Evolutionary conservation across 1,139 yeast species (phyloP).

Genomic region (Candida pseudoviswanathii): DNA sequence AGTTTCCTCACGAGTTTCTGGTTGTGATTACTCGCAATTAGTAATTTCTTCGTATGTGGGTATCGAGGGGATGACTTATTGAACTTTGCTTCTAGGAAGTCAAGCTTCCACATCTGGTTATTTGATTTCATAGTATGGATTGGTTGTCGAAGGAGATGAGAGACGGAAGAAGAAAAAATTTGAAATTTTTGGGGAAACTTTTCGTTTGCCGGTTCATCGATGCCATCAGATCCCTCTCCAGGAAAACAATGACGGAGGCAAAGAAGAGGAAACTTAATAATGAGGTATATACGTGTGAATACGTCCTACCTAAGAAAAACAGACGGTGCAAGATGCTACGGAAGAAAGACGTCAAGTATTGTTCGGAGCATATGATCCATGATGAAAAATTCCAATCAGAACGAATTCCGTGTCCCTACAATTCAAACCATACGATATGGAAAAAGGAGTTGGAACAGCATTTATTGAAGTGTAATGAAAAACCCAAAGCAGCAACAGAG

Average conservation of each 20-base stretch:
- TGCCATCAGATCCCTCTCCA: conserved; percentile 2
- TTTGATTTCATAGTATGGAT: conserved; percentile 10
- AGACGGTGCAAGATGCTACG: conserved; percentile 66
- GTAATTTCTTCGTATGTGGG: conserved; percentile 51
- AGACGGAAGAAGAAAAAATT: neutral
- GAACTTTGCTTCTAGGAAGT: conserved; percentile 53
- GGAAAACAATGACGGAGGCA: conserved; percentile 8
- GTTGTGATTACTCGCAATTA: conserved; percentile 47
- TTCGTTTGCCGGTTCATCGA: conserved; percentile 6
- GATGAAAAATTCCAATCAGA: conserved; percentile 20
- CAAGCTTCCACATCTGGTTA: conserved; percentile 49
- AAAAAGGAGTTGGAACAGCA: conserved; percentile 57
- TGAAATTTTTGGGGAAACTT: neutral
- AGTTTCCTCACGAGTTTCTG: conserved; percentile 45
- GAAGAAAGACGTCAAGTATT: conserved; percentile 49
- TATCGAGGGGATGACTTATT: conserved; percentile 51
- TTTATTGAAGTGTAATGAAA: conserved; percentile 60
- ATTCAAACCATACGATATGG: conserved; percentile 76
- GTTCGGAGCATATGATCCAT: conserved; percentile 60
- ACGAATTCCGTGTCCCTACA: conserved; percentile 78
- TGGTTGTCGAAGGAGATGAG: conserved; percentile 16
- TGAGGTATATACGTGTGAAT: conserved; percentile 39
- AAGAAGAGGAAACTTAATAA: conserved; percentile 20
- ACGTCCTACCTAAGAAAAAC: conserved; percentile 46
- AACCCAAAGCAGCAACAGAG: conserved; percentile 32